Conservation (phyloP, 192 early-diverging fungal species). For the Dissophora globulifera region DNA sequence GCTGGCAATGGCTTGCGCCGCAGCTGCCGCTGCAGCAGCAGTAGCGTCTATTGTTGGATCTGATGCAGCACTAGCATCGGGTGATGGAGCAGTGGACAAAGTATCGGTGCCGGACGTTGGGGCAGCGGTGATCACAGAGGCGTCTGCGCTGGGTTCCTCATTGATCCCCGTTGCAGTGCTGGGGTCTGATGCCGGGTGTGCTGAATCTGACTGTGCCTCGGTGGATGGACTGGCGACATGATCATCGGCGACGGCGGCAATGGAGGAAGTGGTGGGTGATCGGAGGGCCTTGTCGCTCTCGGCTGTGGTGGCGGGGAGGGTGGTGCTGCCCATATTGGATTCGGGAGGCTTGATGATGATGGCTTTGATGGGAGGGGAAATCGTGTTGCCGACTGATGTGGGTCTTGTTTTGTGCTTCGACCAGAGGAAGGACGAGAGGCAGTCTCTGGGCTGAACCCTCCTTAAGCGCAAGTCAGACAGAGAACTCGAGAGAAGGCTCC, state of each 20-base stretch:
- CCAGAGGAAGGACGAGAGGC: not conserved
- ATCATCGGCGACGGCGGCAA: not conserved
- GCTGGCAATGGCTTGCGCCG: not conserved
- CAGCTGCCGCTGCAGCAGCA: not conserved
- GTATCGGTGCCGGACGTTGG: not conserved
- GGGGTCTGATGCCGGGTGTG: not conserved
- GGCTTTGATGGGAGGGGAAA: not conserved
- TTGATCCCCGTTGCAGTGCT: not conserved
- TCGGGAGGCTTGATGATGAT: conserved; percentile 8
- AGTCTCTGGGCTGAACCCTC: too few relatives aligned
- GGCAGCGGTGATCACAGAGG: not conserved
- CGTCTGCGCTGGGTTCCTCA: not conserved
- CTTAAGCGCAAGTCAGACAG: too few relatives aligned
- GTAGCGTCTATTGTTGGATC: conserved; percentile 3
- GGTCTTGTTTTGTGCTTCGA: not conserved
- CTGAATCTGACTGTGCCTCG: not conserved
- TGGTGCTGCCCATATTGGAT: not conserved
- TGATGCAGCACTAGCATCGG: not conserved
- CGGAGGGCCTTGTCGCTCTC: not conserved
- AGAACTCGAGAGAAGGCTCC: too few relatives aligned
- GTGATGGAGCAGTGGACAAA: not conserved
- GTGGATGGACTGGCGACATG: too few relatives aligned
- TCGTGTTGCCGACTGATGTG: not conserved
- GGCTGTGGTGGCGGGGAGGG: not conserved
- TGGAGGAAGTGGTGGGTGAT: not conserved